phyloP scores from a whole-genome alignment of 1,284 basidiomycete species.

The Sphaerobolus stellatus region DNA sequence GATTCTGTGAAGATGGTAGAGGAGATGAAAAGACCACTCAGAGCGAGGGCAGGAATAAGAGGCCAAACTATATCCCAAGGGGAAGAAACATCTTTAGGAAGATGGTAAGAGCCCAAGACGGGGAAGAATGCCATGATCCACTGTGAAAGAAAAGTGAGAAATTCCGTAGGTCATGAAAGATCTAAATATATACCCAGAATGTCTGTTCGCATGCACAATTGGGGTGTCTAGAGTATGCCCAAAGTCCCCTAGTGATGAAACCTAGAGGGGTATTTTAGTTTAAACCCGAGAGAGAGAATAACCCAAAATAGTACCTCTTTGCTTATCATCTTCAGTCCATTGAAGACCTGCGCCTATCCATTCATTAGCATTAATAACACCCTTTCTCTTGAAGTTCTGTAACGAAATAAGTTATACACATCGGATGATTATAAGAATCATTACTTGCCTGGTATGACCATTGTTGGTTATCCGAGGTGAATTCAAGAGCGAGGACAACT shows the following conservation, averaged over 20 bases:
- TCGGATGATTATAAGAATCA: background rate
- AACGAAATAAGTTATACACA: slow-evolving; percentile 16
- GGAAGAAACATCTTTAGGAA: slow-evolving; percentile 25
- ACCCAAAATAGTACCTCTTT: slow-evolving; percentile 45
- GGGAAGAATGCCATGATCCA: slow-evolving; percentile 69
- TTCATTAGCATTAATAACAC: slow-evolving; percentile 42
- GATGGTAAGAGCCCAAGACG: slow-evolving; percentile 47
- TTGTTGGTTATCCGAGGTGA: slow-evolving; percentile 89
- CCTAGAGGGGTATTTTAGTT: slow-evolving; percentile 29
- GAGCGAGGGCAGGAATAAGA: slow-evolving; percentile 53
- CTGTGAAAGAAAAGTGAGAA: slow-evolving; percentile 44
- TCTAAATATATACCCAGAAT: slow-evolving; percentile 71
- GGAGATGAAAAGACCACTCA: slow-evolving; percentile 67
- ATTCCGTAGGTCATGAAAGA: background rate
- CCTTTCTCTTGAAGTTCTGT: slow-evolving; percentile 72
- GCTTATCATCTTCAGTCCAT: slow-evolving; percentile 66
- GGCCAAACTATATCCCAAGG: slow-evolving; percentile 37
- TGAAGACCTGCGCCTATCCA: slow-evolving; percentile 65
- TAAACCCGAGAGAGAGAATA: background rate
- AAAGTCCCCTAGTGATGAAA: slow-evolving; percentile 83
- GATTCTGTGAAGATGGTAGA: slow-evolving; percentile 80
- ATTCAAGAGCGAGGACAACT: slow-evolving; percentile 65
- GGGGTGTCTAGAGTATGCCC: slow-evolving; percentile 86
- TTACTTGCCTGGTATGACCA: slow-evolving; percentile 62
- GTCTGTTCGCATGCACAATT: slow-evolving; percentile 89